Evolutionary conservation across 2,329 filamentous ascomycete genomes (phyloP).

Genomic region (Volutella citrinella): DNA sequence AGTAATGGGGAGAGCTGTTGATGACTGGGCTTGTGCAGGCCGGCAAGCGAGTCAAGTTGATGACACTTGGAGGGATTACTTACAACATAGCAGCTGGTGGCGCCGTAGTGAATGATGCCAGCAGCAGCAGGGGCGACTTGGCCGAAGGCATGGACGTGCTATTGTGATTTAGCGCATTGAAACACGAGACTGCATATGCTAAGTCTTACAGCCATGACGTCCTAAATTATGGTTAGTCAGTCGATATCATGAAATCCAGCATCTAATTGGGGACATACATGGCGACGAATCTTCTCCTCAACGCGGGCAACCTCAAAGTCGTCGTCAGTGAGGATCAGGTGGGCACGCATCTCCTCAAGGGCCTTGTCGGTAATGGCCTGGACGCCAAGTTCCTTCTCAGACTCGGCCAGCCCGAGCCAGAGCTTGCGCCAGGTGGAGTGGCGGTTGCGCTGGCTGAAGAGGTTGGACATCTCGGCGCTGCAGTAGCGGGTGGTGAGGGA

Average conservation of each 20-base stretch:
- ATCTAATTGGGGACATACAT: no score
- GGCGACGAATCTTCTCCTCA: slow-evolving; percentile 71
- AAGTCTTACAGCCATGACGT: slow-evolving; percentile 56
- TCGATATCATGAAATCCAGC: no score
- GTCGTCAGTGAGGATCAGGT: slow-evolving; percentile 71
- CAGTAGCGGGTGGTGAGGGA: slow-evolving; percentile 71
- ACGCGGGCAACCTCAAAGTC: slow-evolving; percentile 72
- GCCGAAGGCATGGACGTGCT: slow-evolving; percentile 72
- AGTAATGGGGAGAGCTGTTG: no score
- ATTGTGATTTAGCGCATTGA: slow-evolving; percentile 21
- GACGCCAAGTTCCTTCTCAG: slow-evolving; percentile 77
- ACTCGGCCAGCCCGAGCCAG: slow-evolving; percentile 82
- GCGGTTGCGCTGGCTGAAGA: slow-evolving; percentile 76
- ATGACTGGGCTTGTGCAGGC: no score
- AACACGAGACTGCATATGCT: neutral
- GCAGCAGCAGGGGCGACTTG: slow-evolving; percentile 71
- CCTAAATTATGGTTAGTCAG: slow-evolving; percentile 20
- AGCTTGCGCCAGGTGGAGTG: slow-evolving; percentile 79
- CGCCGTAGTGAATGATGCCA: slow-evolving; percentile 76
- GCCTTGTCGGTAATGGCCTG: slow-evolving; percentile 68
- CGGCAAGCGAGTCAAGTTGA: no score
- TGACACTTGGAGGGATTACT: no score
- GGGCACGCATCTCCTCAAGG: slow-evolving; percentile 70
- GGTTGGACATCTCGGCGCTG: slow-evolving; percentile 69
- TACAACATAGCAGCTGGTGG: slow-evolving; percentile 4